Conservation (phyloP, 2,329 filamentous ascomycete species). For the Clonostachys rosea region DNA sequence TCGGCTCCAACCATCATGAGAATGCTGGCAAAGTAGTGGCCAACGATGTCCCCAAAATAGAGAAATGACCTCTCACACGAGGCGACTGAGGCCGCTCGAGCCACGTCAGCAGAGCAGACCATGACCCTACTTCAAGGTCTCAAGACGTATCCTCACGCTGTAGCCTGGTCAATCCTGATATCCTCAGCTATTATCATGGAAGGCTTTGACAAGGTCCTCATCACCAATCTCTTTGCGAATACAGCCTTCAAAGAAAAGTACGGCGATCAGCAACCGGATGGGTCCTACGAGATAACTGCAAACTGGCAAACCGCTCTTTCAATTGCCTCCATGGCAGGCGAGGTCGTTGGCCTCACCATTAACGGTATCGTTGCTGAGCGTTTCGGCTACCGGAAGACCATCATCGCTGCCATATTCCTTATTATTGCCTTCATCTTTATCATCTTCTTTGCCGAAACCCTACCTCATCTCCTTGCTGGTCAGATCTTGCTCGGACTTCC, state of each 20-base stretch:
- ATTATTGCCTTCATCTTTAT: constrained; percentile 23
- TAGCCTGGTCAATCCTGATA: constrained; percentile 21
- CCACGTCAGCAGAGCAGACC: constrained; percentile 12
- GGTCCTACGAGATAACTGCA: constrained; percentile 34
- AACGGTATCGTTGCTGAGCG: constrained; percentile 34
- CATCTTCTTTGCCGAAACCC: constrained; percentile 21
- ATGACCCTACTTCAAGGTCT: constrained; percentile 12
- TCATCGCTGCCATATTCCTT: constrained; percentile 19
- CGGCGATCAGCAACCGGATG: constrained; percentile 15
- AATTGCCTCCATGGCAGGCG: constrained; percentile 29
- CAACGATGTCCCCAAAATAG: too few species aligned
- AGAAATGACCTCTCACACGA: too few species aligned
- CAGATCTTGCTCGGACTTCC: constrained; percentile 38
- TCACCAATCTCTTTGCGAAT: constrained; percentile 16
- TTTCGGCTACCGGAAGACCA: constrained; percentile 27
- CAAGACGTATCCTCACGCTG: constrained; percentile 16
- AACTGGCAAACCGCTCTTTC: constrained; percentile 45
- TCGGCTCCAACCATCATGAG: too few species aligned
- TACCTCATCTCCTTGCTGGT: constrained; percentile 32
- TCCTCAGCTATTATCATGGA: constrained; percentile 4
- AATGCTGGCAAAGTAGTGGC: too few species aligned
- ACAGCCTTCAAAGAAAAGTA: constrained; percentile 17
- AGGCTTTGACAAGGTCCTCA: constrained; percentile 7
- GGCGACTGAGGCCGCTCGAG: constrained; percentile 1
- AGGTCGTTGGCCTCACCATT: constrained; percentile 39